phyloP scores from a whole-genome alignment of 768 basidiomycete species.

The Suillus cothurnatus region DNA sequence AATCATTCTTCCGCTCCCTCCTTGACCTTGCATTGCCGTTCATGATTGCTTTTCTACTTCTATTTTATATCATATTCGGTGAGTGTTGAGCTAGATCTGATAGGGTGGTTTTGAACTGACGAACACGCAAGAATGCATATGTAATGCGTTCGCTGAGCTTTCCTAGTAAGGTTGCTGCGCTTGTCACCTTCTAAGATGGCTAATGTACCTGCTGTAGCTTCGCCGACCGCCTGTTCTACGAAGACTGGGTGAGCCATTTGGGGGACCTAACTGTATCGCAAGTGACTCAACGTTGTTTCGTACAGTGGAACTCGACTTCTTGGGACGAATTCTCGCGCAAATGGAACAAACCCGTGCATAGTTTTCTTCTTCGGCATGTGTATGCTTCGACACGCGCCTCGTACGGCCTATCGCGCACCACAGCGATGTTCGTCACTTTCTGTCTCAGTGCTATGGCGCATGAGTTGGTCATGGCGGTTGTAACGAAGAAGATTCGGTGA shows the following conservation, averaged over 20 bases:
- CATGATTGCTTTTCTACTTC: constrained; percentile 87
- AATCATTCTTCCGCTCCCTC: constrained; percentile 74
- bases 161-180: constrained; percentile 61
- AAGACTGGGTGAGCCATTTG: constrained; percentile 75
- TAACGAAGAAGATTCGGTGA: constrained; percentile 88
- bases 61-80: constrained; percentile 89
- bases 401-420: constrained; percentile 70
- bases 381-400: constrained; percentile 86
- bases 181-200: neutral
- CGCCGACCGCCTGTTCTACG: constrained; percentile 96
- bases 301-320: constrained; percentile 94
- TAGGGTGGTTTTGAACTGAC: constrained; percentile 5
- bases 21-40: constrained; percentile 91
- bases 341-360: constrained; percentile 97
- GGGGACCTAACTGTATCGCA: neutral
- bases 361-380: constrained; percentile 92
- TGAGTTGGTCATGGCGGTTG: constrained; percentile 95
- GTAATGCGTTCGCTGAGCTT: constrained; percentile 93
- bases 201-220: constrained; percentile 54
- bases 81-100: constrained; percentile 11
- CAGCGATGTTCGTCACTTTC: constrained; percentile 95
- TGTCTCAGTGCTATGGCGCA: constrained; percentile 87
- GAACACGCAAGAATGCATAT: constrained; percentile 77
- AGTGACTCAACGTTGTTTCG: constrained; percentile 3
- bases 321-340: constrained; percentile 98